These are phyloP conservation scores for Moricandia arvensis DNA, from an alignment of 345 rosid genomes.

Conservation along the genomic window DNA sequence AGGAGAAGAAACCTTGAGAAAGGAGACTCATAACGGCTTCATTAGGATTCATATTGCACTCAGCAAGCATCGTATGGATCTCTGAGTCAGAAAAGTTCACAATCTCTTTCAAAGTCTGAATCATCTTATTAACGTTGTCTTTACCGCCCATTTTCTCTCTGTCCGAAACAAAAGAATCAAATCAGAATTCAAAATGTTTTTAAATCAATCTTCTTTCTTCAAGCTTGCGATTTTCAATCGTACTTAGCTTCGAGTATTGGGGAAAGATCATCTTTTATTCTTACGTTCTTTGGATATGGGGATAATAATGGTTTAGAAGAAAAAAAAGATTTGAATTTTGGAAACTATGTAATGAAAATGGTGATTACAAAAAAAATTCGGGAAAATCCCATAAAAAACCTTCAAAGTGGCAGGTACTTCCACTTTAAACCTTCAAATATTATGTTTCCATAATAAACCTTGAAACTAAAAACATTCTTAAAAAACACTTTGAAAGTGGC, in stretches of 20 bases:
- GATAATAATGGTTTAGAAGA: not conserved
- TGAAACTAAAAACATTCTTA: no score
- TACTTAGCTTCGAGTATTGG: not conserved
- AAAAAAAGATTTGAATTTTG: not conserved
- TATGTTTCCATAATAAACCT: no score
- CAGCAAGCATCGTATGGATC: no score
- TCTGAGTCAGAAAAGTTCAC: slow-evolving; percentile 79
- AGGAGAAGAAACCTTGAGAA: slow-evolving; percentile 57
- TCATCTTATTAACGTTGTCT: slow-evolving; percentile 47
- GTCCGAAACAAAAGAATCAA: not conserved
- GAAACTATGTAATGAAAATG: not conserved
- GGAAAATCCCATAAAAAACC: no score
- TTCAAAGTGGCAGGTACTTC: no score
- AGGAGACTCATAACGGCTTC: slow-evolving; percentile 87
- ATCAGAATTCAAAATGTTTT: not conserved
- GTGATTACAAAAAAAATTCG: no score
- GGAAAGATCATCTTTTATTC: not conserved
- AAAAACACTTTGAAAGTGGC: no score
- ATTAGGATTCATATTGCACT: no score
- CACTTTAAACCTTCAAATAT: no score
- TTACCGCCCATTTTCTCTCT: not conserved
- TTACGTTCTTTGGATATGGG: not conserved
- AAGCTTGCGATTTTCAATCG: not conserved
- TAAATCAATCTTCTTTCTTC: no score
- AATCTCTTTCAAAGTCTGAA: slow-evolving; percentile 85